These are phyloP conservation scores for Neofusicoccum parvum DNA, from an alignment of 2,329 filamentous ascomycete genomes.

Conservation along the genomic window DNA sequence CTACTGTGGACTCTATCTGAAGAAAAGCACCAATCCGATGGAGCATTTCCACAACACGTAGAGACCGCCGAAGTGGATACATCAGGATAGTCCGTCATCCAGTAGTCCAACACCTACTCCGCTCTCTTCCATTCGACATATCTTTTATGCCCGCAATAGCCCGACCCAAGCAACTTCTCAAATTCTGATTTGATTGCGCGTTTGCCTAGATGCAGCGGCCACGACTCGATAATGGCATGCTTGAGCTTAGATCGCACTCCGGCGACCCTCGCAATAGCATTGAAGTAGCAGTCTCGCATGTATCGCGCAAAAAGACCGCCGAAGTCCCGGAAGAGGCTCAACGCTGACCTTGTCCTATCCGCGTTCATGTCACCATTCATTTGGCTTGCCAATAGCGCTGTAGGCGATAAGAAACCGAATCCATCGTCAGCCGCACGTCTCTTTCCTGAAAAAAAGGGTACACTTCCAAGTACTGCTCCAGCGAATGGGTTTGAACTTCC, in stretches of 20 bases:
- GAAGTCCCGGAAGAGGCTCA: slow-evolving; percentile 16
- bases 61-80: too few relatives aligned
- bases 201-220: slow-evolving; percentile 34
- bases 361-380: neutral
- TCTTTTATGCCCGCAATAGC: slow-evolving; percentile 27
- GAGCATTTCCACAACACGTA: too few relatives aligned
- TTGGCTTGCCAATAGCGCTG: neutral
- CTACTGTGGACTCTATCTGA: too few relatives aligned
- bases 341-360: neutral
- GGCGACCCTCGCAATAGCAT: slow-evolving; percentile 4
- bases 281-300: slow-evolving; percentile 9
- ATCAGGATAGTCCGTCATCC: too few relatives aligned
- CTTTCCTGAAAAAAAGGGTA: slow-evolving; percentile 33
- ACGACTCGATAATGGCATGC: slow-evolving; percentile 38
- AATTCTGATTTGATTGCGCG: slow-evolving; percentile 37
- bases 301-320: slow-evolving; percentile 7
- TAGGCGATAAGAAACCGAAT: slow-evolving; percentile 24
- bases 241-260: slow-evolving; percentile 31
- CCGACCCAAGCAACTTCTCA: slow-evolving; percentile 25
- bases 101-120: too few relatives aligned
- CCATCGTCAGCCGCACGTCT: slow-evolving; percentile 42
- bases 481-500: too few relatives aligned
- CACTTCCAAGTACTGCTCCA: too few relatives aligned
- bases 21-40: too few relatives aligned
- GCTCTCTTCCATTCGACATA: slow-evolving; percentile 38